These are phyloP conservation scores for Ophiostoma tasmaniense DNA, from an alignment of 2,329 filamentous ascomycete species.

Conservation along the genomic window DNA sequence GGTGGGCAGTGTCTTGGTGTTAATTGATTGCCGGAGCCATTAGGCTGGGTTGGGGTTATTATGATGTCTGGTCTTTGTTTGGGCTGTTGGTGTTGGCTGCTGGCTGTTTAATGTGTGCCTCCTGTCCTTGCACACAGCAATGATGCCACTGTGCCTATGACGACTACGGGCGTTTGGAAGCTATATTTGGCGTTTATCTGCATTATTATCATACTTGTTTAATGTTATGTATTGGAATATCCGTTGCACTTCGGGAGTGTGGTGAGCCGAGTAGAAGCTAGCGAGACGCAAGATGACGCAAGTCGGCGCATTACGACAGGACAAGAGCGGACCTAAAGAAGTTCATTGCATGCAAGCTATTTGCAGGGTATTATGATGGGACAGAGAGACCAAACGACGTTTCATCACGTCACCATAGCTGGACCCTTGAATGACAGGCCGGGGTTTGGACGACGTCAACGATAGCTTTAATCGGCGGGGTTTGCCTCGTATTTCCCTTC, in stretches of 20 bases:
- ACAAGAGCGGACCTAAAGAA: not conserved
- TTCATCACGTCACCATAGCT: not conserved
- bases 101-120: not conserved
- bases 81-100: not conserved
- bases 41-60: slow-evolving; percentile 39
- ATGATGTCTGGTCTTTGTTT: slow-evolving; percentile 26
- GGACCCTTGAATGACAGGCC: not conserved
- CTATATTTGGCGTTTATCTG: slow-evolving; percentile 2
- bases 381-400: not conserved
- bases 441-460: not conserved
- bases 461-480: not conserved
- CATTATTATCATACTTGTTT: not conserved
- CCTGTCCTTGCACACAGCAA: not conserved
- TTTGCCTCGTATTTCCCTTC: not conserved
- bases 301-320: not conserved
- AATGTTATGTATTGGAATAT: not conserved
- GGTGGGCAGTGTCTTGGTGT: not conserved
- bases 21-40: not conserved
- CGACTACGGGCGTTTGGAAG: slow-evolving; percentile 3
- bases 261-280: not conserved
- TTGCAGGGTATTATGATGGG: too few relatives aligned
- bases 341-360: not conserved
- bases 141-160: not conserved
- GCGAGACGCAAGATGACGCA: not conserved
- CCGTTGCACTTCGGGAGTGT: not conserved